Base-by-base conservation (phyloP, 345 rosid species). In the Microcos paniculata region DNA sequence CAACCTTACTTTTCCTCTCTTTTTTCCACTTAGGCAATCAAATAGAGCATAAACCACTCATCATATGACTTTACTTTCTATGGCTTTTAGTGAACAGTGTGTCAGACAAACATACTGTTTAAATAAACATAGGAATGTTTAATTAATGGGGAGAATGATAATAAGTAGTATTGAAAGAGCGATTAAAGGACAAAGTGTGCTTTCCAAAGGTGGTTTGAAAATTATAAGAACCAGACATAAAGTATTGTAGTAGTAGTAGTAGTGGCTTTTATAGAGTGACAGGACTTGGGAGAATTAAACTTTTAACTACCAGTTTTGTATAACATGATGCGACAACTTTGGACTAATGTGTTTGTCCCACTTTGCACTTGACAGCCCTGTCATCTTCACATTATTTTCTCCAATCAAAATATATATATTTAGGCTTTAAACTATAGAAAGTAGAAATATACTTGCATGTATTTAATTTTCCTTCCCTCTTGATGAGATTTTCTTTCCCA, bases 401-500 rank as follows among this genome's bases (percentile, higher is more conserved):
- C 11, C 13, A 53, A 53, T 1, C 26, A 8, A 26, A 21, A 51
- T 7, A 4, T 49, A 52, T n/a, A 53, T 53, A 53, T 8, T n/a
- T 53, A 53, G 21, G 18, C 56, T 18, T 35, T 7, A 2, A 35
- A 35, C 40, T 35, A 35, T 35, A 9, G 58, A 55, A 53, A 53
- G 26, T 53, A n/a, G 12, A 53, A 8, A 57, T 57, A n/a, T n/a
- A n/a, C n/a, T 53, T 2, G 0, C 2, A n/a, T 6, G 9, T 35
- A 21, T 55, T 56, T 26, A 15, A 42, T 71, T 63, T 55, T 10
- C 19, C 31, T 70, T 48, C 13, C 26, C 71, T 75, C 16, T 73
- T 69, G 46, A 62, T 52, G 76, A 57, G 62, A 53, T 40, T 77
- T 68, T 19, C 73, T 62, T 70, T 81, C 58, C 79, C 79, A 33